Conservation (phyloP, 2,329 filamentous ascomycete species). For the Phialocephala sp. region DNA sequence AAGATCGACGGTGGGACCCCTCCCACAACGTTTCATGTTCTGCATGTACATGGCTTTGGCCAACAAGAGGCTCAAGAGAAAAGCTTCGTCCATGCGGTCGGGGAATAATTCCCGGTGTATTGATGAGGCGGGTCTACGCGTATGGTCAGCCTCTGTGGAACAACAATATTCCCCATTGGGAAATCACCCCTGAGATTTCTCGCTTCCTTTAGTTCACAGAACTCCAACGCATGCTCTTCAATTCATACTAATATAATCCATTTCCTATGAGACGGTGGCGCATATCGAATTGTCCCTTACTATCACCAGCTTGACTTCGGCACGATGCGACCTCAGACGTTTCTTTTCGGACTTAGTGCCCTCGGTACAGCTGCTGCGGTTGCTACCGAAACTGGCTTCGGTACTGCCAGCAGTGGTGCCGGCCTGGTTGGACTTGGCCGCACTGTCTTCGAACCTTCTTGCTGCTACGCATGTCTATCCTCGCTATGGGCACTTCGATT, state of each 20-base stretch:
- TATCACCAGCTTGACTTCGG: not conserved
- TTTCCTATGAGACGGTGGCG: not conserved
- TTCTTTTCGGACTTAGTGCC: slow-evolving; percentile 7
- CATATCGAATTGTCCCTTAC: not conserved
- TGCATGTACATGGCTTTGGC: not conserved
- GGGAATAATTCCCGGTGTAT: slow-evolving; percentile 1
- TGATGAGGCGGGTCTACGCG: not conserved
- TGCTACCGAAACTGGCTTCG: not conserved
- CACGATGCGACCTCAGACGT: slow-evolving; percentile 9
- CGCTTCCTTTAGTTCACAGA: not conserved
- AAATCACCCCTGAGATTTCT: not conserved
- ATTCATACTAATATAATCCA: not conserved
- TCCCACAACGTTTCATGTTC: not conserved
- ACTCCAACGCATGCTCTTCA: not conserved
- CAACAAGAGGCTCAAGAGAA: not conserved
- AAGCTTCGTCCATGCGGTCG: not conserved
- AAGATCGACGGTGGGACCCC: not conserved
- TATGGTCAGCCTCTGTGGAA: not conserved
- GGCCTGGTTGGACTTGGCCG: slow-evolving; percentile 7
- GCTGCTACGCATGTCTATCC: slow-evolving; percentile 9
- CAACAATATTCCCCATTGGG: slow-evolving; percentile 11
- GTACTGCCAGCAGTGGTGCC: not conserved
- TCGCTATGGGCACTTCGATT: slow-evolving; percentile 1
- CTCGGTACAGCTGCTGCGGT: not conserved
- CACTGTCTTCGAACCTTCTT: slow-evolving; percentile 6